Base-by-base conservation (phyloP, 1,284 basidiomycete species). In the Kwoniella shivajii region DNA sequence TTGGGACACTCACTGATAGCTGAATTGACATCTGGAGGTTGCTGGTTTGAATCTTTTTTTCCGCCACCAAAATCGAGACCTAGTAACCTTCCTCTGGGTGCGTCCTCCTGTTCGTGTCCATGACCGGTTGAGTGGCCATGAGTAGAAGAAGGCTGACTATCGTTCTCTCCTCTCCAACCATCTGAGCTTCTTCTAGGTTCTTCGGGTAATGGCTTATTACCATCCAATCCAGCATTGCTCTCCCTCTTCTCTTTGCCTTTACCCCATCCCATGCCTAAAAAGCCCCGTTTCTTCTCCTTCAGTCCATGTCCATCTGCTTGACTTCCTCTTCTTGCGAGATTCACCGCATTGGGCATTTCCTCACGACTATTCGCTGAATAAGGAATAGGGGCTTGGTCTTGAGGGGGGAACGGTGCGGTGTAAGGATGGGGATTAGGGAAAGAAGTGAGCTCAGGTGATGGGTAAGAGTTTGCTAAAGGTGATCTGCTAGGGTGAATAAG, bases 1-100 rank as follows among this genome's bases (percentile, higher is more conserved):
- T n/a, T n/a, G n/a, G n/a, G n/a, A 26, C 4, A 70, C 73, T 67
- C 55, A 75, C 72, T 67, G 33, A 74, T 72, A 33, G 72, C 71
- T 20, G 63, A 50, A 9, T 57, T 61, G 20, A 73, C 73, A 48
- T 69, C 69, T 33, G 69, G 61, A 14, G 38, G 43, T 27, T 42
- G 39, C 27, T 27, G 50, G 45, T 24, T 20, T 37, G 18, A 29
- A 20, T 11, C 16, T 30, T 36, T n/a, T 34, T 47, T 11, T 33
- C 50, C 43, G 6, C 58, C 52, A n/a, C 50, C 54, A 27, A 58
- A 43, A 27, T 63, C 64, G 45, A 59, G 41, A 2, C 66, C 61
- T n/a, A 64, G 46, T 41, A 67, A 52, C 36, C 61, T 54, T 1
- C 56, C 54, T 22, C 61, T 43, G 3, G 57, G 41, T 4, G 44